Evolutionary conservation across 2,329 filamentous ascomycete genomes (phyloP).

Genomic region (Zymoseptoria passerinii): DNA sequence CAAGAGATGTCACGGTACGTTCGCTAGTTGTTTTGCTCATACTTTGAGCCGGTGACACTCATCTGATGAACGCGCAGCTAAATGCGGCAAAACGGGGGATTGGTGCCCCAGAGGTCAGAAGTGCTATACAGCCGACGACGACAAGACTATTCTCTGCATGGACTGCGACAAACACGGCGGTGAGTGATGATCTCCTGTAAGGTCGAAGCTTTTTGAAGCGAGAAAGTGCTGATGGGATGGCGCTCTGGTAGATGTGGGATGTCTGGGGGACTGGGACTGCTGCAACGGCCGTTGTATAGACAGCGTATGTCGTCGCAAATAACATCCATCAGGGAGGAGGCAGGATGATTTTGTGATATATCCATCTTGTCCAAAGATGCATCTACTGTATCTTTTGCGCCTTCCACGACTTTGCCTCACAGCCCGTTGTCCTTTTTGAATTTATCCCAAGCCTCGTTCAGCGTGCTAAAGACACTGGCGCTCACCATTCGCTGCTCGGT

Average conservation of each 20-base stretch:
- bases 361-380: too few species aligned
- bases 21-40: not conserved
- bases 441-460: conserved; percentile 63
- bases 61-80: too few species aligned
- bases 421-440: conserved; percentile 57
- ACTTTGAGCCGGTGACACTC: not conserved
- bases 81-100: too few species aligned
- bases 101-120: not conserved
- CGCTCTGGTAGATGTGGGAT: not conserved
- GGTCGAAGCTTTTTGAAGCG: too few species aligned
- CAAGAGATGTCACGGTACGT: not conserved
- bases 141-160: not conserved
- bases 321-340: too few species aligned
- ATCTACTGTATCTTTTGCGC: not conserved
- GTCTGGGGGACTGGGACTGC: not conserved
- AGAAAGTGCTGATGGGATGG: too few species aligned
- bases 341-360: too few species aligned
- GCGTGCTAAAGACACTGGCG: conserved; percentile 53
- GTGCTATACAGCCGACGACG: not conserved
- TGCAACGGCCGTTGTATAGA: not conserved
- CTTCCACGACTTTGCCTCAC: conserved; percentile 22
- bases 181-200: not conserved
- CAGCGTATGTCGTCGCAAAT: too few species aligned
- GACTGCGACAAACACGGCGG: not conserved
- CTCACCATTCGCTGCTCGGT: conserved; percentile 61